Conservation (phyloP, 1,284 basidiomycete genomes). For the Ustilago shanxiensis region DNA sequence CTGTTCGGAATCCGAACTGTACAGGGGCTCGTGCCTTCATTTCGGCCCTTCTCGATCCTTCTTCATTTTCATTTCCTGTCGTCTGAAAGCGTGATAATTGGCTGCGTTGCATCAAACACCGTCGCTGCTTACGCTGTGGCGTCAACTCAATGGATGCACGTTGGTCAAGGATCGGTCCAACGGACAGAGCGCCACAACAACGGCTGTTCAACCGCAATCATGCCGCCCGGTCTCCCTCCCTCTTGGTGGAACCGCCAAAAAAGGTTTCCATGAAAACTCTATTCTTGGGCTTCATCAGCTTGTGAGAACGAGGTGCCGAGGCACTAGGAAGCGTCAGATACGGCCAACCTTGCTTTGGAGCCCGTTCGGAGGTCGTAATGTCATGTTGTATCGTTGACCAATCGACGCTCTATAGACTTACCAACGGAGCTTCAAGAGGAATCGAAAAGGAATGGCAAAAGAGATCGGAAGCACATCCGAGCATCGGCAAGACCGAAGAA, state of each 20-base stretch:
- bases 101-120: slow-evolving; percentile 3
- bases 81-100: not conserved
- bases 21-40: not conserved
- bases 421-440: not conserved
- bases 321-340: too few relatives aligned
- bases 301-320: too few relatives aligned
- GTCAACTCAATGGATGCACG: not conserved
- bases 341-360: too few relatives aligned
- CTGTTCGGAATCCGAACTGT: slow-evolving; percentile 6
- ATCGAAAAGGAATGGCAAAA: too few relatives aligned
- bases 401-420: too few relatives aligned
- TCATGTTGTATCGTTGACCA: not conserved
- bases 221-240: too few relatives aligned
- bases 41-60: not conserved
- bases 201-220: too few relatives aligned
- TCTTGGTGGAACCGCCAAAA: too few relatives aligned
- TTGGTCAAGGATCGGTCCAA: not conserved
- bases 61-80: not conserved
- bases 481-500: not conserved
- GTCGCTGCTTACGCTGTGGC: not conserved
- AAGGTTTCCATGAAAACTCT: too few relatives aligned
- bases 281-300: too few relatives aligned
- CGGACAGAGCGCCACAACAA: slow-evolving; percentile 5
- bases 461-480: slow-evolving; percentile 5
- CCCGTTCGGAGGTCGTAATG: too few relatives aligned